Percentiles rank a stretch among this genome's conserved stretches.
Conservation (phyloP, 306 rosid genomes). For the Pueraria montana region DNA sequence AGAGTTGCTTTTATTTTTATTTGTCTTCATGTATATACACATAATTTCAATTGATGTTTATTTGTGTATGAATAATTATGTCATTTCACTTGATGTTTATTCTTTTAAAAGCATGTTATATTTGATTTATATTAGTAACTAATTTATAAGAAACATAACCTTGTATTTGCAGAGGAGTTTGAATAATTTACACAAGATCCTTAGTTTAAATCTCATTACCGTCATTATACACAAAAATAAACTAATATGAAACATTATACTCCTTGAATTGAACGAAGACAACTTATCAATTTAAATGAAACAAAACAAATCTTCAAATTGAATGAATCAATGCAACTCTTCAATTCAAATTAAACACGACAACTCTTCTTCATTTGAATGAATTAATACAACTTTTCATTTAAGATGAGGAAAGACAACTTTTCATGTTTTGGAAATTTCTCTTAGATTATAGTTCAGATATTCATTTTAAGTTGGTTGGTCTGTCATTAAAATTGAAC, state of each 20-base stretch:
- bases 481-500: constrained; percentile 9
- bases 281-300: background rate
- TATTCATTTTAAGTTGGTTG: constrained; percentile 14
- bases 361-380: background rate
- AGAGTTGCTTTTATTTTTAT: too few species aligned
- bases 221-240: too few species aligned
- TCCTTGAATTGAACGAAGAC: background rate
- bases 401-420: background rate
- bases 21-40: too few species aligned
- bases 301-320: background rate
- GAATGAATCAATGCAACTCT: background rate
- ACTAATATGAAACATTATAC: too few species aligned
- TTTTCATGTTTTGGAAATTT: background rate
- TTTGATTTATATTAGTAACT: background rate
- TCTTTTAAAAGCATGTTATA: background rate
- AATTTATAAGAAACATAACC: too few species aligned
- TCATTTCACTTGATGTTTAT: too few species aligned
- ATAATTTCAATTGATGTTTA: too few species aligned
- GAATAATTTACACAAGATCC: too few species aligned
- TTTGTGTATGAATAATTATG: too few species aligned
- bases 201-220: too few species aligned
- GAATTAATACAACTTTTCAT: background rate
- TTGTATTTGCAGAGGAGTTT: too few species aligned
- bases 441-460: background rate
- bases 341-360: background rate